Evolutionary conservation across 2,329 filamentous ascomycete species (phyloP), one percentile per base, ranked within the genome.

Genomic region (Ceratocystis albifundus): DNA sequence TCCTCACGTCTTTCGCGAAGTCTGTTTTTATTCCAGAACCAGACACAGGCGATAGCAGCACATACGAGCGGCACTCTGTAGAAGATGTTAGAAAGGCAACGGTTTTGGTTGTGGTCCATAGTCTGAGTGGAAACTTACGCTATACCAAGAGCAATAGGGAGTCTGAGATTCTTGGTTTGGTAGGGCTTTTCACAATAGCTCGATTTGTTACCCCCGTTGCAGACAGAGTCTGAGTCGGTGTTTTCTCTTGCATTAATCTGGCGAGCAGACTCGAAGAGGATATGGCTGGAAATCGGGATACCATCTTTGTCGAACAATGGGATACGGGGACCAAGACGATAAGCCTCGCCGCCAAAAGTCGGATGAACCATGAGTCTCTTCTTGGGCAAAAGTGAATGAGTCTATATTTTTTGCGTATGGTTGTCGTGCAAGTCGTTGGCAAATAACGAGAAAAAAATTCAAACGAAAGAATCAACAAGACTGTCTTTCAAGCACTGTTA

Each of bases 11-110:
- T 80, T 69, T 90, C 80, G 72, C 85, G 90, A 74, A 82, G 84
- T 48, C 89, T 77, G 72, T 90, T 88, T 74, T 90, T 83, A 64
- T 90, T 84, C 74, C 96, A 92, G 45, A 99, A 81, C 72, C 86
- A 87, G 70, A 92, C 72, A 48, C 96, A 78, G 0, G 90, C 82
- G 61, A 84, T 73, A 0, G 88, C 74, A 22, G 88, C 87, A 68
- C 83, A 77, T 36, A 85, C 78, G 61, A 96, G 73, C 0, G 94
- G 92, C 65, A 97, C 84, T 53, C 92, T 96, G 72, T 4, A 65
- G 59, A 20, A 17, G 12, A 28, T 44, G 62, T 65, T 67, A 62
- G 57, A 57, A 25, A 4, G 5, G 20, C 36, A 12, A 12, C 10
- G 20, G 20, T 17, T 46, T 15, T 12, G 15, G 20, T 48, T 22